Evolutionary conservation across 169 alveolate genomes (phyloP).

Genomic region (Eimeria maxima): DNA sequence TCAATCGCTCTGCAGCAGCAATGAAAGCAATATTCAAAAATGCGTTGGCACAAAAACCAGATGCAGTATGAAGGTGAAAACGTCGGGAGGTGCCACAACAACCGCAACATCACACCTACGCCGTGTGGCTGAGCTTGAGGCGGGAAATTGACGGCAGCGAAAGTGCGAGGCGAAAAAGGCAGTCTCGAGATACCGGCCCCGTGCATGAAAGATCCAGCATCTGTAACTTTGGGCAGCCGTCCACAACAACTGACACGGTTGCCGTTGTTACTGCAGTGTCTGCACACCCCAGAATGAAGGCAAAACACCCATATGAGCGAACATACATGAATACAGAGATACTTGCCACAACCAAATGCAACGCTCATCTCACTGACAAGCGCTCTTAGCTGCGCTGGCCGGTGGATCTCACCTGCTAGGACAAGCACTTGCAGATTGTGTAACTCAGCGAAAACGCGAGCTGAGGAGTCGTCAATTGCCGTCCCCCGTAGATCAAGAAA

Average conservation of each 20-base stretch:
- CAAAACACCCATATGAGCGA: neutral
- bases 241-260: conserved; percentile 76
- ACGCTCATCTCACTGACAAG: neutral
- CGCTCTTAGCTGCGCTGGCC: neutral
- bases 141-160: conserved; percentile 54
- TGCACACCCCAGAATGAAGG: conserved; percentile 9
- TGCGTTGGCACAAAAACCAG: neutral
- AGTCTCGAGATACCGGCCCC: conserved; percentile 69
- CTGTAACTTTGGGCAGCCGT: conserved; percentile 77
- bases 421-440: conserved; percentile 77
- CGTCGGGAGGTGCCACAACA: neutral
- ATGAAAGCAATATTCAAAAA: neutral
- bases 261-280: conserved; percentile 77
- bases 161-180: conserved; percentile 70
- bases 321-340: neutral
- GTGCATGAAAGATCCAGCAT: conserved; percentile 79
- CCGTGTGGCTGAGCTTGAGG: conserved; percentile 70
- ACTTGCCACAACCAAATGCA: neutral
- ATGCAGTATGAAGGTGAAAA: neutral
- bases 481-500: conserved; percentile 82
- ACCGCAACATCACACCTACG: neutral
- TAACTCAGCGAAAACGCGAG: conserved; percentile 66
- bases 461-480: conserved; percentile 62
- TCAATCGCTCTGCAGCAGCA: conserved; percentile 77
- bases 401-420: conserved; percentile 43